A percentile compares a stretch with the other conserved stretches of the same genome.
phyloP scores from a whole-genome alignment of 176 grass and related monocot genomes.

The Carex pumila region DNA sequence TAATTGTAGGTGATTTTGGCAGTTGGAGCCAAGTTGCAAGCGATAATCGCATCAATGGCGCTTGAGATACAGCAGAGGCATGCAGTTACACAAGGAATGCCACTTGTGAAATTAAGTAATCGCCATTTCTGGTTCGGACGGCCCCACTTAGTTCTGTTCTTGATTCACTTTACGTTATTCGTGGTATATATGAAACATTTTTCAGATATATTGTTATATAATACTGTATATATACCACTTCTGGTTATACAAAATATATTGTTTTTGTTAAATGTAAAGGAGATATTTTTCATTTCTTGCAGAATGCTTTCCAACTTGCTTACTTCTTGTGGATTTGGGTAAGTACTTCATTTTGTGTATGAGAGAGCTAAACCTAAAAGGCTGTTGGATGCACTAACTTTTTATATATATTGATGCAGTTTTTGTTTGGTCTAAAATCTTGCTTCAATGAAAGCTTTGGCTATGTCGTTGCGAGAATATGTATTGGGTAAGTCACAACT shows the following conservation, averaged over 20 bases:
- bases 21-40: conserved; percentile 65
- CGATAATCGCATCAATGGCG: conserved; percentile 91
- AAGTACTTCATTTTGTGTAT: conserved; percentile 12
- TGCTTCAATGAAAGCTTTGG: conserved; percentile 39
- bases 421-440: conserved; percentile 35
- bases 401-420: conserved; percentile 19
- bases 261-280: neutral
- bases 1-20: conserved; percentile 66
- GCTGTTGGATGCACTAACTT: neutral
- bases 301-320: conserved; percentile 91
- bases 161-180: conserved; percentile 77
- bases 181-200: conserved; percentile 32
- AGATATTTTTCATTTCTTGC: conserved; percentile 7
- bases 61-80: conserved; percentile 53
- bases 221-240: too few relatives aligned
- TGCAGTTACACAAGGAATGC: conserved; percentile 58
- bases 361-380: neutral
- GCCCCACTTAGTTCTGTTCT: conserved; percentile 66
- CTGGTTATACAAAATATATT: neutral
- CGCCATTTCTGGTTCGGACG: conserved; percentile 79
- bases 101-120: conserved; percentile 60
- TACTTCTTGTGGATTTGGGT: conserved; percentile 84
- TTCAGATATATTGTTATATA: neutral
- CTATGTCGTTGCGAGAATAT: conserved; percentile 39
- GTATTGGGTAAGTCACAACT: conserved; percentile 32